A percentile compares a stretch with the other conserved stretches of the same genome.
Conservation (phyloP, 2,329 filamentous ascomycete genomes). For the Alternaria ventricosa region DNA sequence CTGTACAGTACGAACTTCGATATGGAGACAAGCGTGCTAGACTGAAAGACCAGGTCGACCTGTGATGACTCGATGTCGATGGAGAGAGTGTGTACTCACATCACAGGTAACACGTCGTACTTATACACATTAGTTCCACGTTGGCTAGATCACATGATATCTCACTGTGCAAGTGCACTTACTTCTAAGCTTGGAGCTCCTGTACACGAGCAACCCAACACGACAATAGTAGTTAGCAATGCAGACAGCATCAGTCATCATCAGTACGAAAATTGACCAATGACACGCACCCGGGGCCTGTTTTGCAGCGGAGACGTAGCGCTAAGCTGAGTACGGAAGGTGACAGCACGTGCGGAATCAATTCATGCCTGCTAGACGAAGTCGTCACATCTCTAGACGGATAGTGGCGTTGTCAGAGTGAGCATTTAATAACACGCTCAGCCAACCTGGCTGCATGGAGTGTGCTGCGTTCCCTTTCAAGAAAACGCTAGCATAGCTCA, state of each 20-base stretch:
- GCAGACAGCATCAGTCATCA: not conserved
- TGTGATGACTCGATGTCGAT: not conserved
- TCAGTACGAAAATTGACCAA: not conserved
- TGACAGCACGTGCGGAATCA: not conserved
- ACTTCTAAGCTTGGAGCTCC: fast-evolving
- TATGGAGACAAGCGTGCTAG: not conserved
- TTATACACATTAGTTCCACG: not conserved
- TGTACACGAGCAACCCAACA: fast-evolving
- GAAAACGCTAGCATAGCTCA: not conserved
- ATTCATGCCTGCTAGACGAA: not conserved
- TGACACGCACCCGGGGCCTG: not conserved
- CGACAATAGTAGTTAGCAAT: not conserved
- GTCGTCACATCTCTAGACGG: not conserved
- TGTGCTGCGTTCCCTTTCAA: not conserved
- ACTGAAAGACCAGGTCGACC: not conserved
- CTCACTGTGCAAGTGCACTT: not conserved
- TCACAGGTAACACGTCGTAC: not conserved
- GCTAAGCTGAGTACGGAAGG: not conserved
- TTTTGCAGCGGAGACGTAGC: not conserved
- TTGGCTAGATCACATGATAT: not conserved
- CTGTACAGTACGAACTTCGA: not conserved
- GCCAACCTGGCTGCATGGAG: not conserved
- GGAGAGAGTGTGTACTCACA: not conserved
- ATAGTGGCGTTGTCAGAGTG: not conserved
- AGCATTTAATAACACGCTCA: not conserved